Evolutionary conservation across 768 basidiomycete species (phyloP), one percentile per base, ranked within the genome.

Genomic region (Leccinum rimulosum): DNA sequence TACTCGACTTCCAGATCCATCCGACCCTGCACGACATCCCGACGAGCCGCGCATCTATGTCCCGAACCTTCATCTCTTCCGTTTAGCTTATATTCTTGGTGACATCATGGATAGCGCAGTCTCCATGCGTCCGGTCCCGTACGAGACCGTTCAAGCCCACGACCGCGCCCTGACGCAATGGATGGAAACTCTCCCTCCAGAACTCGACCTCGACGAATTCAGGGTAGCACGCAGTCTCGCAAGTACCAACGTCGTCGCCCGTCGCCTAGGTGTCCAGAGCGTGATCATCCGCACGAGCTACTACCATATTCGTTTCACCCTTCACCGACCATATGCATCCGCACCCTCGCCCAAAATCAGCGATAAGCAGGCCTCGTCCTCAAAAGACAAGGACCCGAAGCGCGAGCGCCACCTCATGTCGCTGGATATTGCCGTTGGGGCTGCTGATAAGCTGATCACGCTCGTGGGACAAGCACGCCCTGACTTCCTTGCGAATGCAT

Each of bases 21-120:
- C 82, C 65, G 85, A 89, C 61, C 64, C 60, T 40, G 33, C 54
- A 10, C 61, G 64, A 12, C 54, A 68, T 47, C 81, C 87, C 4
- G 76, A 80, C 6, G 66, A 86, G 17, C 87, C 89, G 65, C 84
- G 88, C 12, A 73, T 91, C 6, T 91, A 86, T 62, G 76, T 86
- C n/a, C 85, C 87, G 6, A 89, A 90, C 68, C 79, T 91, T 64
- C 84, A 89, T 3, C 79, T 91, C 30, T 89, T 91, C 73, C 79
- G 84, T 30, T 76, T 92, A n/a, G 88, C 88, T 9, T 87, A 85
- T 64, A 84, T 91, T 57, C 79, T 93, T 8, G 89, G 91, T 8
- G 88, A 91, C 67, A 89, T 93, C 74, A 87, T 93, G 84, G 88
- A 92, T 68, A 87, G 88, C 61, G 89, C 89, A 3, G 84, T 91